phyloP scores from a whole-genome alignment of 2,329 filamentous ascomycete genomes.

The Ascochyta koolunga region DNA sequence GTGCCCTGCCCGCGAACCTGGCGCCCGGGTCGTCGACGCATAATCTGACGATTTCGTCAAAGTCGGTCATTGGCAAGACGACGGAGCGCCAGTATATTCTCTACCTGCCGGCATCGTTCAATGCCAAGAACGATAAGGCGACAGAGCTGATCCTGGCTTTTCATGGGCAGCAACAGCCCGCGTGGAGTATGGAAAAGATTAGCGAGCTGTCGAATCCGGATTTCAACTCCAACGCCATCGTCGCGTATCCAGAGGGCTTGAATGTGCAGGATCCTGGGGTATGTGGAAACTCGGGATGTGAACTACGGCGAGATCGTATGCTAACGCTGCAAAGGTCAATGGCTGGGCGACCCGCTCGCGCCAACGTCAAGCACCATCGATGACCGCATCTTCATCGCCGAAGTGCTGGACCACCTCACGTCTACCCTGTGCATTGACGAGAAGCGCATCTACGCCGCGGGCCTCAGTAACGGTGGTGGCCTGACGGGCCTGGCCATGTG shows the following conservation, averaged over 20 bases:
- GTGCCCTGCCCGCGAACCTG: constrained; percentile 14
- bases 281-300: too few species aligned
- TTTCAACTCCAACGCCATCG: constrained; percentile 25
- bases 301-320: too few species aligned
- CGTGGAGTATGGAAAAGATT: constrained; percentile 28
- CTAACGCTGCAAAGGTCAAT: constrained; percentile 26
- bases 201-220: constrained; percentile 26
- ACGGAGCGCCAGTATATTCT: constrained; percentile 26
- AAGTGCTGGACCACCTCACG: constrained; percentile 48
- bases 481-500: constrained; percentile 56
- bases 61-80: constrained; percentile 19
- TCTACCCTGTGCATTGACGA: constrained; percentile 53
- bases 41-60: constrained; percentile 27
- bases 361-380: constrained; percentile 42
- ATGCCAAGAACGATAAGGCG: constrained; percentile 18
- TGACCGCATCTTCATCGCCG: constrained; percentile 52
- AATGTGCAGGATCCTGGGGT: constrained; percentile 26
- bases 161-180: constrained; percentile 27
- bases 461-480: constrained; percentile 62
- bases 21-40: constrained; percentile 24
- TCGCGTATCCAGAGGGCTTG: constrained; percentile 31
- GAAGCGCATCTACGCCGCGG: constrained; percentile 52
- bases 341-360: constrained; percentile 51
- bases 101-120: constrained; percentile 24
- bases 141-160: constrained; percentile 27